Base-by-base conservation (phyloP, 495 filamentous ascomycete genomes). In the Penicillium malachiteum region DNA sequence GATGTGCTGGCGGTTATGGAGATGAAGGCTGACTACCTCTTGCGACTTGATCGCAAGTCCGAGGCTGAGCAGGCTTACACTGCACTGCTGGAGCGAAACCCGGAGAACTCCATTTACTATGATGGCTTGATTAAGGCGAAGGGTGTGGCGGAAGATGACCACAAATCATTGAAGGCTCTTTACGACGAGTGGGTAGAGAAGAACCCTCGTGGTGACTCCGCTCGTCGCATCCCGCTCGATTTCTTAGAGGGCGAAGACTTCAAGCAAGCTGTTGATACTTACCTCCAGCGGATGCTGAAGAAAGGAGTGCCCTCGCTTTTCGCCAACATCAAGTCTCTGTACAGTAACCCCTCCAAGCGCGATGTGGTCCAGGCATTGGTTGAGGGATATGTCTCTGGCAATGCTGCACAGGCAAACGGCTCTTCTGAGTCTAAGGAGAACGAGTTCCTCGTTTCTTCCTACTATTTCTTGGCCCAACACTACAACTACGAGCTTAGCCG, bases 261-360 rank as follows among this genome's bases (percentile, higher is more conserved):
- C 72, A 84, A 81, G 60, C 70, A 85, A 62, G 86, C 90, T 16
- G 92, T 87, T 16, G 89, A 93, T 67, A 68, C 72, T 9, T 99
- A 99, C 64, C 70, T 99, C 52, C 78, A 86, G 58, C 81, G 88
- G 5, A 92, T 96, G 90, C 79, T 99, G 31, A 85, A 87, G 65
- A 97, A 93, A 71, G 95, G 95, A n/a, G 89, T 97, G 14, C 93
- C 95, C 7, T 97, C 94, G 0, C 88, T 91, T 3, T 97, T 99
- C 69, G 90, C 91, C 5, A 97, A 97, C 71, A 80, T 99, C 56
- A 99, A 97, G 77, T 79, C 91, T 42, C 81, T 99, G 16, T 97
- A 97, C 72, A 76, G 76, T 18, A 87, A 93, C 66, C 44, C 80
- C 1, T 78, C 73, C 58, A 97, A 99, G 77, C 88, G 85, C 60